Base-by-base conservation (phyloP, 768 basidiomycete genomes). In the Suillus lakei region DNA sequence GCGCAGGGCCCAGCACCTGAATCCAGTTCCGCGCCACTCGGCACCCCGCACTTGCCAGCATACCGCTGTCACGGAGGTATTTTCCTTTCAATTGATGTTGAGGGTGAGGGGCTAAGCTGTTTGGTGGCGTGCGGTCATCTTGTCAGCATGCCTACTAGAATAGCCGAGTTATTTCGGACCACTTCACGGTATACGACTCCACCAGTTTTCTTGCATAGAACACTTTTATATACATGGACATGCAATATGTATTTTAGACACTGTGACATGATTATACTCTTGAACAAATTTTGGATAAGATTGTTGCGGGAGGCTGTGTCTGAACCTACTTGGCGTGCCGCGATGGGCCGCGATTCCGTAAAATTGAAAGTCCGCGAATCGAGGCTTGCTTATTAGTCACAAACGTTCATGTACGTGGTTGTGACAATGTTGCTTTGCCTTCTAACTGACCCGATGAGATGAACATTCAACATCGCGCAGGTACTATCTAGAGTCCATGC, bases 1-100 rank as follows among this genome's bases (percentile, higher is more conserved):
- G 70, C 21, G 71, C 70, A 44, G 72, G 71, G 51, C 61, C 68
- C 61, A 72, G 68, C 36, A 66, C 41, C 61, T 41, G 60, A 71
- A 67, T 51, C 56, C 65, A 7, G 63, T 68, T 61, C 34, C 53
- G 48, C 4, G 2, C n/a, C 36, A 21, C 16, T 41, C 58, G 58
- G 39, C 28, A 59, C 3, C 18, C 3, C 38, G 26, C 39, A 21
- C 26, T 18, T 7, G 26, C 1, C 26, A 41, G 39, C 26, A 21
- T 26, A 28, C 58, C 18, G 58, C 58, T 41, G 10, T 41, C 58
- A 41, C 39, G 18, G 39, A 21, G 5, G 23, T 23, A 8, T 36
- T 56, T 56, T 36, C 34, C 55, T 18, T 26, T 10, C 5, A 39
- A 4, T 18, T 41, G 30, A 59, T 28, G 38, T 39, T 7, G 26